A percentile compares a stretch with the other conserved stretches of the same genome.
These are phyloP conservation scores for Helminthosporium solani DNA, from an alignment of 2,329 filamentous ascomycete genomes.

Conservation along the genomic window DNA sequence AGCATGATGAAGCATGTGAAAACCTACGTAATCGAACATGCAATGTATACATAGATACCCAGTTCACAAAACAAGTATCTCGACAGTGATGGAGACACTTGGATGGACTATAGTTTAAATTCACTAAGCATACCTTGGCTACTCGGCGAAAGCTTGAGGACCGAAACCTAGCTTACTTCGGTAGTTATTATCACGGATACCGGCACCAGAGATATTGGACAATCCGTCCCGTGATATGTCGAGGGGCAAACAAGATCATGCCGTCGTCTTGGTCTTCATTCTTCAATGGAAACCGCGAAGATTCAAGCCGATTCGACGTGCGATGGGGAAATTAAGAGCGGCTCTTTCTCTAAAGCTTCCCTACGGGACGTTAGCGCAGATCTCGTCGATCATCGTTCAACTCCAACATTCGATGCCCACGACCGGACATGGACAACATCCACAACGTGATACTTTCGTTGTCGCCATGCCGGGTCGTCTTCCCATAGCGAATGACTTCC, in stretches of 20 bases:
- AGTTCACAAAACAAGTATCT: no score
- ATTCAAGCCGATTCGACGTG: not conserved
- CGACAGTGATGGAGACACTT: no score
- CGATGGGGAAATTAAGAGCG: not conserved
- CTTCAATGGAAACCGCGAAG: not conserved
- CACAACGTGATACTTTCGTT: conserved; percentile 11
- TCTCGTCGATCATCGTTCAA: conserved; percentile 11
- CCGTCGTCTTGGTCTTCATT: not conserved
- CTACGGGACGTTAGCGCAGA: conserved; percentile 12
- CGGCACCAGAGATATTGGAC: not conserved
- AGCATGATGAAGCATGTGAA: no score
- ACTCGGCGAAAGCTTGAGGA: not conserved
- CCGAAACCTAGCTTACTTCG: no score
- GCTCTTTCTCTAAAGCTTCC: conserved; percentile 4
- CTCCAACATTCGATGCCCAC: conserved; percentile 8
- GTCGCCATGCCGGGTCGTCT: conserved; percentile 46
- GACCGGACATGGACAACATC: conserved; percentile 7
- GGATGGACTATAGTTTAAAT: not conserved
- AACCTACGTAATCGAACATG: no score
- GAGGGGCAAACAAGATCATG: not conserved
- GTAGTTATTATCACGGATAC: not conserved
- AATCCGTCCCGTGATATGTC: not conserved
- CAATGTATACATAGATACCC: no score
- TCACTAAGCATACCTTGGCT: not conserved
- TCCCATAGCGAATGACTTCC: conserved; percentile 47